These are phyloP conservation scores for Vaccinium vitisidaea DNA, from an alignment of 148 eudicot genomes.

Conservation along the genomic window DNA sequence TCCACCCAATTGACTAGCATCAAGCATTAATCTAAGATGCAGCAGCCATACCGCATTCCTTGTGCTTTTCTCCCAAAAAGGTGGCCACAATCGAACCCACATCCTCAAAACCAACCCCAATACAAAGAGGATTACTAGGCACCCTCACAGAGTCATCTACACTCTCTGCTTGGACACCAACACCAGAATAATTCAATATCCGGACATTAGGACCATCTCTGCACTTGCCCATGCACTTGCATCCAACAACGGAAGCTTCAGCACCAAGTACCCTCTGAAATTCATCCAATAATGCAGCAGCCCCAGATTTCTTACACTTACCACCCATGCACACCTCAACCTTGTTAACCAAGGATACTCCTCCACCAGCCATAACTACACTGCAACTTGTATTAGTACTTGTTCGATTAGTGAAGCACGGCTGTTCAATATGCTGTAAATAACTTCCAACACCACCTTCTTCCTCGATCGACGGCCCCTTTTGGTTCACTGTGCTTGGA, in stretches of 20 bases:
- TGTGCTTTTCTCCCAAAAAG: constrained; percentile 35
- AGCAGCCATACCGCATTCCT: constrained; percentile 24
- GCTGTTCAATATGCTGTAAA: background rate
- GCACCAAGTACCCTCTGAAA: constrained; percentile 53
- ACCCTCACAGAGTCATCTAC: constrained; percentile 29
- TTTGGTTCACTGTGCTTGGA: background rate
- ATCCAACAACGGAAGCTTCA: constrained; percentile 56
- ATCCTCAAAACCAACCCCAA: constrained; percentile 78
- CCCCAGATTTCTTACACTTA: constrained; percentile 81
- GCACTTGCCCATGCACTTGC: constrained; percentile 97
- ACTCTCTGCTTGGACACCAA: background rate
- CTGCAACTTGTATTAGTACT: background rate
- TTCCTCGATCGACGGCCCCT: background rate
- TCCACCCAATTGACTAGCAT: background rate
- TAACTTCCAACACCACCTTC: constrained; percentile 8
- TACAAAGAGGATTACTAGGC: constrained; percentile 44
- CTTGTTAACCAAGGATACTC: constrained; percentile 26
- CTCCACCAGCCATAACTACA: background rate
- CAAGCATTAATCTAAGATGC: constrained; percentile 20
- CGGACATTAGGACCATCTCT: constrained; percentile 68
- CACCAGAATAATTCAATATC: constrained; percentile 28
- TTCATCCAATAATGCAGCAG: constrained; percentile 49
- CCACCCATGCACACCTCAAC: constrained; percentile 95
- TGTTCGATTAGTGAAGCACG: background rate
- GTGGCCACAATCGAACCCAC: constrained; percentile 59